Evolutionary conservation across 2,329 filamentous ascomycete species (phyloP), one percentile per base, ranked within the genome.

Genomic region (Calonectria crousiana): DNA sequence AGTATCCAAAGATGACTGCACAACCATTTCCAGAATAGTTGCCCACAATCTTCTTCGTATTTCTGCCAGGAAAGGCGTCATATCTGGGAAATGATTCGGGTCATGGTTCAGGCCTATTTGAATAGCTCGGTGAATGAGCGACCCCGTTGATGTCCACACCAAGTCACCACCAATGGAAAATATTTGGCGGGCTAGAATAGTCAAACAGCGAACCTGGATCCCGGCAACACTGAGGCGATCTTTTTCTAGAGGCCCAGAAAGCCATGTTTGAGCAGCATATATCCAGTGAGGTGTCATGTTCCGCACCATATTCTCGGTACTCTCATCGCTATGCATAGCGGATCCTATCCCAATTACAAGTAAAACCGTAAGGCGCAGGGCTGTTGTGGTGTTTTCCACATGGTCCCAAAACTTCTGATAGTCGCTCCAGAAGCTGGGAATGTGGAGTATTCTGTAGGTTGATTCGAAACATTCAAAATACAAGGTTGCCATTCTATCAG

Each of bases 401-500:
- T 83, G 13, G 4, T 84, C 79, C 89, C 89, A 91, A 74, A 88
- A 89, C 0, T 67, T 79, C 4, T 82, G 73, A 75, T 90, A 92
- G 10, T 90, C 87, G 26, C 82, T 76, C 84, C 85, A 86, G 73
- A 92, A 92, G 0, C 85, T 87, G 0, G 89, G 89, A 6, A 84
- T 79, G 69, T 92, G 90, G 0, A 92, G 79, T 56, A 92, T 87
- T 4, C 89, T 86, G 67, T 90, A 87, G 0, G 85, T 84, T 1
- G 84, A 86, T 73, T 90, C 90, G 72, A 89, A 90, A 0, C 82
- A 87, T 3, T 81, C 80, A 53, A 91, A 86, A 79, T 92, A 92
- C 0, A 87, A 75, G 1, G 78, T 72, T 9, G 85, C 84, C 79
- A 88, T 84, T 16, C 77, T 47, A 71, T 91, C 88, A 1, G 87